These are phyloP conservation scores for Aspergillus aculeatinus DNA, from an alignment of 2,329 filamentous ascomycete species.

Conservation along the genomic window DNA sequence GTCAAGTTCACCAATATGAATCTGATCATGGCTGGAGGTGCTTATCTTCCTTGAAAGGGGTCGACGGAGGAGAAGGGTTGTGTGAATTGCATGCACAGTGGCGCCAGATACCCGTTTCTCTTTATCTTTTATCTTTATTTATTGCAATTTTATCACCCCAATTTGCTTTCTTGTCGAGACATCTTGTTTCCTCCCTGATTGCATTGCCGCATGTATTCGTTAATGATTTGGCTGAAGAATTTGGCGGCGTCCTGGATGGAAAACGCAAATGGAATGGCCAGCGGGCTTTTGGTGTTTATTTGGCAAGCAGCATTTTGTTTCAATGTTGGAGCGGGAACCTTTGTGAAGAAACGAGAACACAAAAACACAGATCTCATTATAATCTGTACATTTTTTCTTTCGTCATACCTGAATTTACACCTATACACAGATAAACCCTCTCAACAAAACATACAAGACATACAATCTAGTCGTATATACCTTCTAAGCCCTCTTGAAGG, in stretches of 20 bases:
- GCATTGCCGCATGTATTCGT: slow-evolving; percentile 2
- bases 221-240: slow-evolving; percentile 4
- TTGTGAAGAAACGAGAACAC: not conserved
- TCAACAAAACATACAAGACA: not conserved
- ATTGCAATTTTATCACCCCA: not conserved
- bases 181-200: not conserved
- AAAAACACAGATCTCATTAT: not conserved
- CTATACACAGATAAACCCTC: not conserved
- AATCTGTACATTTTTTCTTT: not conserved
- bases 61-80: not conserved
- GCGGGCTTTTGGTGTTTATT: slow-evolving; percentile 12
- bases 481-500: slow-evolving; percentile 7
- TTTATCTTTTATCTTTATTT: not conserved
- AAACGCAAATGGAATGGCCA: slow-evolving; percentile 4
- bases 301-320: slow-evolving; percentile 1
- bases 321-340: not conserved
- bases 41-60: slow-evolving; percentile 54
- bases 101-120: slow-evolving; percentile 21
- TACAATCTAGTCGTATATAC: not conserved
- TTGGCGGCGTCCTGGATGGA: slow-evolving; percentile 15
- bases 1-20: slow-evolving; percentile 96
- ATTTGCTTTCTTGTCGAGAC: not conserved
- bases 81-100: slow-evolving; percentile 16
- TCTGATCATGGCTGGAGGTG: slow-evolving; percentile 79
- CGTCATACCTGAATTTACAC: not conserved